Percentiles rank a stretch among this genome's conserved stretches.
Conservation (phyloP, 2,329 filamentous ascomycete species). For the Monilinia vaccinii-corymbosi region DNA sequence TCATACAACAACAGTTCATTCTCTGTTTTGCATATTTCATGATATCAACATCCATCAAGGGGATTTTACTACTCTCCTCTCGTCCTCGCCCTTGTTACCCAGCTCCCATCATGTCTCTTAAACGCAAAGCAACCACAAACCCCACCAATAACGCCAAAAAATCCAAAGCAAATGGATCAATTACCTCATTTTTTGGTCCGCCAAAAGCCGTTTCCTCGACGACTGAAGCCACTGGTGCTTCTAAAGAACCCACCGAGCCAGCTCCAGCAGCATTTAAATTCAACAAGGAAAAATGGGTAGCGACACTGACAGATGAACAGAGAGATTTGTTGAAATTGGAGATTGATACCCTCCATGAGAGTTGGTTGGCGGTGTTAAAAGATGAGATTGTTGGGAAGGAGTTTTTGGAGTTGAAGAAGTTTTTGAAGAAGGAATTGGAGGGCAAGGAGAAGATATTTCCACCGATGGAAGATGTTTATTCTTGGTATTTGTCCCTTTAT, state of each 20-base stretch:
- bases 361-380: constrained; percentile 83
- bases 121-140: constrained; percentile 54
- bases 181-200: constrained; percentile 81
- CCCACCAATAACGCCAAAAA: constrained; percentile 53
- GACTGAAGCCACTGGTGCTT: constrained; percentile 33
- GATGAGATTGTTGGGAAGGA: constrained; percentile 71
- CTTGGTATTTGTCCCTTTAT: constrained; percentile 54
- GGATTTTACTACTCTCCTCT: constrained; percentile 18
- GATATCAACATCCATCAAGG: constrained; percentile 8
- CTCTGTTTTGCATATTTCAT: background rate
- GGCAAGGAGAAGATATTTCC: constrained; percentile 76
- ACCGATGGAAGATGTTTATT: constrained; percentile 82
- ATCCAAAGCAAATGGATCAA: constrained; percentile 63
- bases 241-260: constrained; percentile 20
- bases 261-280: constrained; percentile 45
- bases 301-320: constrained; percentile 69
- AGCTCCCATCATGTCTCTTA: constrained; percentile 36
- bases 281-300: constrained; percentile 86
- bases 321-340: constrained; percentile 75
- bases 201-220: constrained; percentile 31
- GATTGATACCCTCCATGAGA: constrained; percentile 84
- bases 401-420: constrained; percentile 82
- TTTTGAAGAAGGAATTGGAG: constrained; percentile 69
- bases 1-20: background rate
- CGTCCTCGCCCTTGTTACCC: constrained; percentile 6